Conservation (phyloP, 2,329 filamentous ascomycete genomes). For the Botryotinia convoluta region DNA sequence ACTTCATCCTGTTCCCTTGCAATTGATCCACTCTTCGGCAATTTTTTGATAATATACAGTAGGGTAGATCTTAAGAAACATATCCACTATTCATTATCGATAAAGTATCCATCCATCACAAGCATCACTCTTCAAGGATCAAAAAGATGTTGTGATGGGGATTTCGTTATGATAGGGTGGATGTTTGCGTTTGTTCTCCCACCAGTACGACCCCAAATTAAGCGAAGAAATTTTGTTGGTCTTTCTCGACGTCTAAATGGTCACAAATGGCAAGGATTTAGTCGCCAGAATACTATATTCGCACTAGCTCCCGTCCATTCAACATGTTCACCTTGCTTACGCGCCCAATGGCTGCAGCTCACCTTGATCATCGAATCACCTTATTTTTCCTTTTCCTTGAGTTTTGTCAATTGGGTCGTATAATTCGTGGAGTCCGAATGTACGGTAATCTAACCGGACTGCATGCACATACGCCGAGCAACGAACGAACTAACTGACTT, state of each 20-base stretch:
- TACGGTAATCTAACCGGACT: constrained; percentile 19
- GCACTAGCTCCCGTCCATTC: constrained; percentile 22
- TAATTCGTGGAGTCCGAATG: constrained; percentile 12
- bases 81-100: not conserved
- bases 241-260: constrained; percentile 12
- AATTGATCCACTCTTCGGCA: constrained; percentile 8
- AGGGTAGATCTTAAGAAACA: constrained; percentile 9
- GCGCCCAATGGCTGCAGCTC: constrained; percentile 24
- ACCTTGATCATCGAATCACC: constrained; percentile 15
- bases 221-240: not conserved
- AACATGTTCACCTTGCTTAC: constrained; percentile 22
- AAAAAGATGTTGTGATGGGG: constrained; percentile 5
- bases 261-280: constrained; percentile 24
- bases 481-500: not conserved
- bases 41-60: not conserved
- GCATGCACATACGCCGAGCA: constrained; percentile 8
- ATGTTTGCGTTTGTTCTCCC: constrained; percentile 16
- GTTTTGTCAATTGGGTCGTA: constrained; percentile 1
- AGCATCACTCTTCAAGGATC: constrained; percentile 3
- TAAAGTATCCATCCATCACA: constrained; percentile 8
- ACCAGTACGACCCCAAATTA: constrained; percentile 7
- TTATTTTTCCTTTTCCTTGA: constrained; percentile 1
- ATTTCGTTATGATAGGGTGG: constrained; percentile 5
- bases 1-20: not conserved
- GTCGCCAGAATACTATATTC: constrained; percentile 23